phyloP scores from a whole-genome alignment of 2,329 filamentous ascomycete genomes.

The Emmonsiellopsis sp. region DNA sequence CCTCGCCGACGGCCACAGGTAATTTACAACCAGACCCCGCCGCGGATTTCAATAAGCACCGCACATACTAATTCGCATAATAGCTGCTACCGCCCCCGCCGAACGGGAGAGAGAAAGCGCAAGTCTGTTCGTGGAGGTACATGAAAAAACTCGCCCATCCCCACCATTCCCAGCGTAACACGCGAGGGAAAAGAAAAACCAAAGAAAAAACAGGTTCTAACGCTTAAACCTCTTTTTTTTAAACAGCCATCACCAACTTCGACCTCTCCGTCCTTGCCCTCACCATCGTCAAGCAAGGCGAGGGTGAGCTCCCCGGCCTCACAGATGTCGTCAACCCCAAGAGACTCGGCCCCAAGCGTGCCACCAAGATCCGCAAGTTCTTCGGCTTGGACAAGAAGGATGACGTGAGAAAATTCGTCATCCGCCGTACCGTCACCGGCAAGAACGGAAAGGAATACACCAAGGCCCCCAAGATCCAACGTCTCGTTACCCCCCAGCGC shows the following conservation, averaged over 20 bases:
- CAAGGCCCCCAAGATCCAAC: conserved; percentile 99
- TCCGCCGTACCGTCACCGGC: conserved; percentile 93
- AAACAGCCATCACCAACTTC: conserved; percentile 80
- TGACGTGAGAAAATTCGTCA: conserved; percentile 99
- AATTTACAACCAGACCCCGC: conserved; percentile 3
- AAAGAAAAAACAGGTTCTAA: neutral
- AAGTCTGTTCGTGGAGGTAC: conserved; percentile 83
- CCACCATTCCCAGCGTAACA: neutral
- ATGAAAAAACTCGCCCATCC: conserved; percentile 6
- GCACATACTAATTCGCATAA: conserved; percentile 5
- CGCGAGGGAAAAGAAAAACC: neutral
- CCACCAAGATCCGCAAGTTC: conserved; percentile 99
- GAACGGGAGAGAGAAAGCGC: conserved; percentile 97
- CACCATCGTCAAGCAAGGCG: conserved; percentile 95
- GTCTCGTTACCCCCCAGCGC: conserved; percentile 97
- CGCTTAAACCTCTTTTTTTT: neutral
- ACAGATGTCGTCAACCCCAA: conserved; percentile 98
- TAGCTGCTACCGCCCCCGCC: conserved; percentile 94
- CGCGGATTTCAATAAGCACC: neutral
- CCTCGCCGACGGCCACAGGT: conserved; percentile 81
- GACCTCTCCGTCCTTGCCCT: conserved; percentile 94
- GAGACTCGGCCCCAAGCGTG: conserved; percentile 98
- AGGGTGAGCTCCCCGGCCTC: conserved; percentile 83
- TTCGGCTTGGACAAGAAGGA: conserved; percentile 99
- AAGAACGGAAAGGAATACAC: conserved; percentile 96